Evolutionary conservation across 257 asterid genomes (phyloP), one percentile per base, ranked within the genome.

Genomic region (Solanum stenotomum): DNA sequence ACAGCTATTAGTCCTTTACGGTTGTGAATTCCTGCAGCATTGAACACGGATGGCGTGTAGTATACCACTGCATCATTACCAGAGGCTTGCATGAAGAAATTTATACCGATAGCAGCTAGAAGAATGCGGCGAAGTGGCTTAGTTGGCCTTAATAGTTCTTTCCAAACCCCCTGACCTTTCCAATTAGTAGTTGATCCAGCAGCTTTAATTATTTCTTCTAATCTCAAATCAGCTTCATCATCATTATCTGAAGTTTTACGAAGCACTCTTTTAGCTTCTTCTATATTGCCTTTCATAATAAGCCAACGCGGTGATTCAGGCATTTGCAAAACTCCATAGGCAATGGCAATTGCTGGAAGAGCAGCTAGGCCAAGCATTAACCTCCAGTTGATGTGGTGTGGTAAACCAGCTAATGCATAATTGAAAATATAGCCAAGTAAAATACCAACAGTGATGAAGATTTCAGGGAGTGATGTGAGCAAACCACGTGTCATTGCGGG

Each of bases 251-350:
- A 96, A 5, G 95, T 96, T 85, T 91, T 88, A 9, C 65, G 78
- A n/a, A 96, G 76, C 6, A 95, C 94, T 78, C 18, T 52, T 74
- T 84, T 92, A 38, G 98, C 98, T 52, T 93, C 98, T 3, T 20
- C 90, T 10, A 86, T 33, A 70, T 91, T 77, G 2, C 98, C 98
- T 88, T 93, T 95, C 96, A 95, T 95, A 72, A 93, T 87, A 3
- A 96, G 93, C 98, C 98, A 96, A 89, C 98, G 93, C 23, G 98
- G 98, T 1, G 98, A 96, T 89, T 96, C 98, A 89, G 98, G 98
- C 98, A 96, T 96, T 70, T 61, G 85, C 77, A 93, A 9, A 14
- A 96, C 96, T 33, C 95, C 96, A 20, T 34, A 8, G 86, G 90
- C 96, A 23, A 96, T 87, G 18, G 78, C 95, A 35, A 92, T 40